Conservation (phyloP, 495 filamentous ascomycete species). For the Aspergillus baeticus region DNA sequence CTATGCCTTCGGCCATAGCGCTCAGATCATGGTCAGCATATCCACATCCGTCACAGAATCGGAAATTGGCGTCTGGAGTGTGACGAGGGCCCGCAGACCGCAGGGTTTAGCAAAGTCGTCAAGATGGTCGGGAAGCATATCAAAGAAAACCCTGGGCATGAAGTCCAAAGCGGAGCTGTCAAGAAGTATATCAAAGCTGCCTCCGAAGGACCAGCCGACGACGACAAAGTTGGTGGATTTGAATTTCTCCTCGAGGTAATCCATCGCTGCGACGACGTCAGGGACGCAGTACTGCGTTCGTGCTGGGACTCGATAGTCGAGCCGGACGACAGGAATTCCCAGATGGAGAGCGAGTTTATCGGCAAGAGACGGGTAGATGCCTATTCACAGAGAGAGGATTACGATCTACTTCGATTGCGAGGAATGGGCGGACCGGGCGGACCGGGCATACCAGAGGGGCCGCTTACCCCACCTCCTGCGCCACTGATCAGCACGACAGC, state of each 20-base stretch:
- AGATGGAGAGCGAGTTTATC: conserved; percentile 40
- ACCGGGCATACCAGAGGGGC: conserved; percentile 30
- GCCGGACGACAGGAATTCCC: conserved; percentile 37
- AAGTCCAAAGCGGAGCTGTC: not conserved
- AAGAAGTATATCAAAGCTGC: conserved; percentile 22
- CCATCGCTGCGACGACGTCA: conserved; percentile 38
- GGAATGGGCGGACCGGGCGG: not conserved
- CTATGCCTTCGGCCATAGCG: not conserved
- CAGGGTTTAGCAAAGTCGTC: not conserved
- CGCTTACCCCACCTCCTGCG: conserved; percentile 45
- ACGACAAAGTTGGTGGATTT: conserved; percentile 35
- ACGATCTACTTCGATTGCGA: not conserved
- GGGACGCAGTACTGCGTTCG: conserved; percentile 29
- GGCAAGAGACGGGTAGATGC: conserved; percentile 40
- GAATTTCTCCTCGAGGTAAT: conserved; percentile 34
- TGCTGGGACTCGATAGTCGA: conserved; percentile 44
- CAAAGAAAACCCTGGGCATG: not conserved
- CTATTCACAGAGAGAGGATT: not conserved
- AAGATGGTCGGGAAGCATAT: not conserved
- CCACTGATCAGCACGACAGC: conserved; percentile 44
- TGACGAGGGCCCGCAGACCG: too few relatives aligned
- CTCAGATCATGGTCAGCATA: not conserved
- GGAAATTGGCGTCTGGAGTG: not conserved
- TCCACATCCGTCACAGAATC: not conserved
- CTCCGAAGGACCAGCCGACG: conserved; percentile 47